Conservation (phyloP, 2,329 filamentous ascomycete species). For the Scytalidium sp. region DNA sequence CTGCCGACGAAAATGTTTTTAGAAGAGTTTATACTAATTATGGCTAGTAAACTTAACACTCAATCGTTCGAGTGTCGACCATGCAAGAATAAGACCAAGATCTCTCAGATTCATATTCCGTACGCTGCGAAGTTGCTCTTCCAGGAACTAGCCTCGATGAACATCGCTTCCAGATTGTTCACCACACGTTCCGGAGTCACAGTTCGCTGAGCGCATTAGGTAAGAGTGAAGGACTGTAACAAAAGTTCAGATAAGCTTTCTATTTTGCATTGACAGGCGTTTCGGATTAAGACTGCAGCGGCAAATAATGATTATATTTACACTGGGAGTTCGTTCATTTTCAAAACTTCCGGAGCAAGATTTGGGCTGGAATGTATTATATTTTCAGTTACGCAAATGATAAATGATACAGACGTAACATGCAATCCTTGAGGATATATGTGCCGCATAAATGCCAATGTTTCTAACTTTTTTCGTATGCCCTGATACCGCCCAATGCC, state of each 20-base stretch:
- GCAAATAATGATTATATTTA: background rate
- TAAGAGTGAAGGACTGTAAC: conserved; percentile 11
- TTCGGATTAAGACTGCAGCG: background rate
- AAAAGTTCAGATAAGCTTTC: background rate
- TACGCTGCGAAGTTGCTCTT: conserved; percentile 98
- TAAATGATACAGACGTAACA: background rate
- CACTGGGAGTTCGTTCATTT: background rate
- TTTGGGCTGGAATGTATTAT: background rate
- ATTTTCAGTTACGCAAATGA: background rate
- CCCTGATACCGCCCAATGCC: conserved; percentile 11
- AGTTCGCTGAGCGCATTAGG: conserved; percentile 49
- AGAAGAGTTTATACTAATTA: conserved; percentile 30
- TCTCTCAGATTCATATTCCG: conserved; percentile 95
- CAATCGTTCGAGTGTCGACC: conserved; percentile 95
- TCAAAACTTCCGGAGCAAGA: background rate
- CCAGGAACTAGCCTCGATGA: conserved; percentile 98
- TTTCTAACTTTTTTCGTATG: too few relatives aligned
- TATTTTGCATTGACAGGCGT: background rate
- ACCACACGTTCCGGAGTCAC: conserved; percentile 78
- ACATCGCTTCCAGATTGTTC: conserved; percentile 97
- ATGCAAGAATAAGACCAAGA: conserved; percentile 99
- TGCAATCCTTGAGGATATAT: background rate
- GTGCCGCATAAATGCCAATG: too few relatives aligned
- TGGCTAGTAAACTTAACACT: conserved; percentile 79
- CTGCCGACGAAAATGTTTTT: background rate